A percentile compares a stretch with the other conserved stretches of the same genome.
phyloP scores from a whole-genome alignment of 345 rosid species.

The Luvunga scandens region DNA sequence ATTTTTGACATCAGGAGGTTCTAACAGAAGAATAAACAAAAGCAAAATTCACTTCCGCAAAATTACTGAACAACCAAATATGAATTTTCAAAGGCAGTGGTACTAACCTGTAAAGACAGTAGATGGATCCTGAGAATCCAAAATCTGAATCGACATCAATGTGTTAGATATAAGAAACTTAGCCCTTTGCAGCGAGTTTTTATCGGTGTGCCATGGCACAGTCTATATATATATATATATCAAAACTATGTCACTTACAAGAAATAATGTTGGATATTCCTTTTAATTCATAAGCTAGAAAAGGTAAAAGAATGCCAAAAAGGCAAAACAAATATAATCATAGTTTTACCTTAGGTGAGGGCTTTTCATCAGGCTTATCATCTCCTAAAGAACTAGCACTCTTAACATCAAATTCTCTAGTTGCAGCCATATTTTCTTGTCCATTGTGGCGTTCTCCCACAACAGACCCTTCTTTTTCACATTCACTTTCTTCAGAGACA shows the following conservation, averaged over 20 bases:
- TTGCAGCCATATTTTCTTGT: slow-evolving; percentile 11
- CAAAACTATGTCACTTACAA: too few relatives aligned
- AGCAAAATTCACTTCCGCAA: slow-evolving; percentile 2
- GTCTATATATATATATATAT: too few relatives aligned
- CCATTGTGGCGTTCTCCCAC: slow-evolving; percentile 3
- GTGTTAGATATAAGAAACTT: not conserved
- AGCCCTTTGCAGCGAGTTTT: not conserved
- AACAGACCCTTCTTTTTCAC: slow-evolving; percentile 17
- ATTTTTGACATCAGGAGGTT: slow-evolving; percentile 53
- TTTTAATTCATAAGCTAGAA: not conserved
- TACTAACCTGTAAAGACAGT: slow-evolving; percentile 48
- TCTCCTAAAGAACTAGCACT: slow-evolving; percentile 1
- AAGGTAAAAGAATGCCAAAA: not conserved
- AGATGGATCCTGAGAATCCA: slow-evolving; percentile 22
- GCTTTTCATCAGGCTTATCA: slow-evolving; percentile 7
- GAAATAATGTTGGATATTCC: not conserved
- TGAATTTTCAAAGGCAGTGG: not conserved
- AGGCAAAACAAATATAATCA: not conserved
- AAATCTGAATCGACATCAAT: slow-evolving; percentile 29
- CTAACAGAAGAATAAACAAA: slow-evolving; percentile 27
- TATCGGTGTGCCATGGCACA: not conserved
- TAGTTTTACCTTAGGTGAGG: slow-evolving; percentile 9
- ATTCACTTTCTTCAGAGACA: slow-evolving; percentile 26
- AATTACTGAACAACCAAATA: slow-evolving; percentile 1
- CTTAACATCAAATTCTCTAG: slow-evolving; percentile 3